A percentile compares a stretch with the other conserved stretches of the same genome.
These are phyloP conservation scores for Rhizopus stolonifer DNA, from an alignment of 371 early-diverging fungal genomes.

Conservation along the genomic window DNA sequence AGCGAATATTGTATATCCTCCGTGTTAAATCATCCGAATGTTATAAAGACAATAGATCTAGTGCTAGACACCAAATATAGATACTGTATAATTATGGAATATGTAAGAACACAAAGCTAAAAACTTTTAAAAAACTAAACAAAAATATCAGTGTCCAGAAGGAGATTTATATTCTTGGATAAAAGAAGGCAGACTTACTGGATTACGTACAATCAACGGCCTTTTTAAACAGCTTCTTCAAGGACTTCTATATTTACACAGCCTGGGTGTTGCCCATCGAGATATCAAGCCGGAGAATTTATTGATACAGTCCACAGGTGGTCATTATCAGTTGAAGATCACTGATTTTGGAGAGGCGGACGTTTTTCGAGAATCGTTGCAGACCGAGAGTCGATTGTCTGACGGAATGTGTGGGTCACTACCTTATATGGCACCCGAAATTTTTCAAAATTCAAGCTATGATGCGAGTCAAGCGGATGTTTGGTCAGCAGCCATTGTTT, in stretches of 20 bases:
- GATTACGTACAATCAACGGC: conserved; percentile 47
- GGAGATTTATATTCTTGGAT: conserved; percentile 61
- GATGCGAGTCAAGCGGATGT: conserved; percentile 82
- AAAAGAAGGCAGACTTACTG: conserved; percentile 30
- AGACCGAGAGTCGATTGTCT: conserved; percentile 59
- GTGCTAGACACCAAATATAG: conserved; percentile 52
- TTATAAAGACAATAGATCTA: conserved; percentile 71
- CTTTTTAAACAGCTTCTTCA: conserved; percentile 87
- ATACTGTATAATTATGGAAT: conserved; percentile 71
- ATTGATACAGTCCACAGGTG: conserved; percentile 84
- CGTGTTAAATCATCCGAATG: conserved; percentile 64
- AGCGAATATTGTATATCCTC: conserved; percentile 74
- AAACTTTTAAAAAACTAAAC: no score
- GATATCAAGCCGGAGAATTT: conserved; percentile 93
- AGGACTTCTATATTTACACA: conserved; percentile 95
- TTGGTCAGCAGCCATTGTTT: conserved; percentile 86
- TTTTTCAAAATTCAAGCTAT: conserved; percentile 52
- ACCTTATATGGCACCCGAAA: conserved; percentile 93
- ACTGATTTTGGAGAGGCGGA: conserved; percentile 97
- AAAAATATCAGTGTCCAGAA: conserved; percentile 60
- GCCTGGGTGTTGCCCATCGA: conserved; percentile 86
- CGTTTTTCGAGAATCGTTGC: conserved; percentile 82
- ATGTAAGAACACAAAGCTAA: no score
- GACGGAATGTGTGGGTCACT: conserved; percentile 83
- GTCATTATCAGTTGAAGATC: conserved; percentile 81